These are phyloP conservation scores for Penicillium crystallinum DNA, from an alignment of 495 filamentous ascomycete genomes.

Conservation along the genomic window DNA sequence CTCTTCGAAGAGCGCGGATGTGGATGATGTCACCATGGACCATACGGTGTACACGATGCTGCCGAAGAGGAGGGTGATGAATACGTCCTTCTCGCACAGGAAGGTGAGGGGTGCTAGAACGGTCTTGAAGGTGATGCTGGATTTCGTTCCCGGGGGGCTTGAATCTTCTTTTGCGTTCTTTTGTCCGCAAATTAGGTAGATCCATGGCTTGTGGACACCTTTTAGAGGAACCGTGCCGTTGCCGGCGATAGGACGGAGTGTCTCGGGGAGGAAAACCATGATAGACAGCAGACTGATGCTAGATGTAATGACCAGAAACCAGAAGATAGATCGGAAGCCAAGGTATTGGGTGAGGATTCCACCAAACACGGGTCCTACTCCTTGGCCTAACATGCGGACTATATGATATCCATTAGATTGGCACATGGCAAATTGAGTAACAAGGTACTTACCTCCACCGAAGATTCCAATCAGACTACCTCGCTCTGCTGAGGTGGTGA, in stretches of 20 bases:
- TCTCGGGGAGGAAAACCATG: constrained; percentile 60
- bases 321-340: constrained; percentile 68
- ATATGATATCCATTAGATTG: constrained; percentile 1
- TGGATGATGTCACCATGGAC: constrained; percentile 49
- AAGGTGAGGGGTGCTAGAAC: constrained; percentile 36
- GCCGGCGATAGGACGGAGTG: constrained; percentile 64
- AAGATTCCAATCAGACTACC: constrained; percentile 38
- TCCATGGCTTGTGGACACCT: constrained; percentile 35
- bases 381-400: constrained; percentile 47
- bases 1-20: constrained; percentile 34
- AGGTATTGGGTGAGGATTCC: constrained; percentile 59
- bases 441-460: constrained; percentile 27
- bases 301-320: constrained; percentile 60
- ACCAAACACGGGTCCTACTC: constrained; percentile 60
- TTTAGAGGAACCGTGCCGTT: constrained; percentile 51
- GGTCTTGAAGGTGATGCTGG: constrained; percentile 32
- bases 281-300: constrained; percentile 46
- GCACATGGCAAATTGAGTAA: neutral
- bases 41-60: constrained; percentile 46
- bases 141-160: constrained; percentile 14
- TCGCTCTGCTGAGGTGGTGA: constrained; percentile 34
- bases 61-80: constrained; percentile 41
- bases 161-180: constrained; percentile 16
- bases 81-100: constrained; percentile 41
- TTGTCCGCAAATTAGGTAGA: constrained; percentile 33